Conservation (phyloP, 2,329 filamentous ascomycete genomes). For the Ascochyta rabiei region DNA sequence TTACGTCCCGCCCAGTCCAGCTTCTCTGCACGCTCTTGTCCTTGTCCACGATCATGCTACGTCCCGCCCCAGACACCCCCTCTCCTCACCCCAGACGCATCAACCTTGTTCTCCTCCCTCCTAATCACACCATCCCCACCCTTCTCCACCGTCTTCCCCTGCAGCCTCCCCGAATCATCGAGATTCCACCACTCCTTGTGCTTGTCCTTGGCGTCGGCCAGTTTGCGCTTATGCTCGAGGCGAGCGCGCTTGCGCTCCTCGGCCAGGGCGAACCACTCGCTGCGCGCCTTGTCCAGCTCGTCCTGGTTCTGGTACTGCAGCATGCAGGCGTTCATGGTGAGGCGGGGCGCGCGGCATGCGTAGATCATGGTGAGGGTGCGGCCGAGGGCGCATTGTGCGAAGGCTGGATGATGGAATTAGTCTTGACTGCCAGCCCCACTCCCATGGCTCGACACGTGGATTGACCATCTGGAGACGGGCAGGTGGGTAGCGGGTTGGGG, state of each 20-base stretch:
- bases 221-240: constrained; percentile 59
- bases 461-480: no score
- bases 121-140: constrained; percentile 14
- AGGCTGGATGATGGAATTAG: constrained; percentile 62
- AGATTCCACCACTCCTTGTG: constrained; percentile 60
- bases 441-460: no score
- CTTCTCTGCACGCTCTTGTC: no score
- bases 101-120: constrained; percentile 27
- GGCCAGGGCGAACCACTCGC: constrained; percentile 88
- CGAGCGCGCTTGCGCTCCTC: constrained; percentile 72
- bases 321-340: constrained; percentile 95
- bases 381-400: constrained; percentile 85
- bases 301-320: constrained; percentile 79
- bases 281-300: constrained; percentile 85
- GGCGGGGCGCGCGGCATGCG: constrained; percentile 78
- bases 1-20: constrained; percentile 3
- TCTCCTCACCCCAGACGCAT: constrained; percentile 25
- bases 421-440: neutral
- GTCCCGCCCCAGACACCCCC: constrained; percentile 21
- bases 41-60: neutral
- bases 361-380: constrained; percentile 89
- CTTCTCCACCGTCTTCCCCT: constrained; percentile 31
- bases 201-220: constrained; percentile 55
- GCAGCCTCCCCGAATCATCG: constrained; percentile 46
- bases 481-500: neutral